Percentiles rank a stretch among this genome's conserved stretches.
phyloP scores from a whole-genome alignment of 345 rosid genomes.

The Litchi chinensis region DNA sequence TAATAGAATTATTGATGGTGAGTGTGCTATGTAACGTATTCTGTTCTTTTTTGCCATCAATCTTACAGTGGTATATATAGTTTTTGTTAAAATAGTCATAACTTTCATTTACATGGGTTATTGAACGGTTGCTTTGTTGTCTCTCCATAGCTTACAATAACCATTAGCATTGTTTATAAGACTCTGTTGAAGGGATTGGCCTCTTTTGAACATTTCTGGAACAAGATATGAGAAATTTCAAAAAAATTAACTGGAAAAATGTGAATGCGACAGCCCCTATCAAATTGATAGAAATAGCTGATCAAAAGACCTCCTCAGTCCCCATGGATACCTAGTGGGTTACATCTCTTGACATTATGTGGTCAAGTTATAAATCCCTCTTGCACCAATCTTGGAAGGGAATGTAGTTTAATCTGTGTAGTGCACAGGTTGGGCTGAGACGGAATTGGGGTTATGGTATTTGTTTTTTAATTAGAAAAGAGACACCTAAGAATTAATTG shows the following conservation, averaged over 20 bases:
- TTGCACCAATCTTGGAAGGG: no score
- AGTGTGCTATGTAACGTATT: slow-evolving; percentile 8
- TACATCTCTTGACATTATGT: no score
- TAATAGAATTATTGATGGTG: slow-evolving; percentile 86
- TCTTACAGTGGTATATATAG: neutral
- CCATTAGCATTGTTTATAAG: neutral
- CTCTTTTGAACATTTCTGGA: neutral
- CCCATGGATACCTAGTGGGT: no score
- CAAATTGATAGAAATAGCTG: neutral
- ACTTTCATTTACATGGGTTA: neutral
- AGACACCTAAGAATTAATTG: neutral
- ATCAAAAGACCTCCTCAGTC: no score
- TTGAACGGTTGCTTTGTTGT: neutral
- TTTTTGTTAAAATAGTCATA: neutral
- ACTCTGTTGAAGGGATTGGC: neutral
- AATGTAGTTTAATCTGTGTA: no score
- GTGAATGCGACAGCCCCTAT: neutral
- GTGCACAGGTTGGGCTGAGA: no score
- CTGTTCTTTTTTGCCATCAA: neutral
- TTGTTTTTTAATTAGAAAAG: no score
- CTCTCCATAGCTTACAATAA: neutral
- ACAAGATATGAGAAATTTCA: neutral
- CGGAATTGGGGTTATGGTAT: no score
- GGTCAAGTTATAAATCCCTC: no score
- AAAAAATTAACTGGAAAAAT: neutral